Percentiles rank a stretch among this genome's conserved stretches.
Evolutionary conservation across 805 yeast genomes (phyloP).

Genomic region (Wickerhamomyces canadensis): DNA sequence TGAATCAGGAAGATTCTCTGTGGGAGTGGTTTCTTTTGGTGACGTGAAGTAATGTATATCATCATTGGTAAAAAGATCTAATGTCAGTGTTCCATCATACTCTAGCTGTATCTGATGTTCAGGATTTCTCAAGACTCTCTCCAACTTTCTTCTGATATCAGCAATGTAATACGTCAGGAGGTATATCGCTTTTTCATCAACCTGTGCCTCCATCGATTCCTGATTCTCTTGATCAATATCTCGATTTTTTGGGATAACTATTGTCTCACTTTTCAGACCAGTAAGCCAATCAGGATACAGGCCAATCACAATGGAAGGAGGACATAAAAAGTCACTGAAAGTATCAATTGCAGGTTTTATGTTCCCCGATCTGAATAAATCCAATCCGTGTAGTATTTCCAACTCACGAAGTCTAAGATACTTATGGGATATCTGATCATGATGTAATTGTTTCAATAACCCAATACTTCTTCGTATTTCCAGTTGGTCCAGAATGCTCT

Average conservation of each 20-base stretch:
- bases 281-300: slow-evolving; percentile 37
- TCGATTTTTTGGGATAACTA: not conserved
- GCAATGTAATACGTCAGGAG: slow-evolving; percentile 37
- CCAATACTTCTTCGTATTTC: slow-evolving; percentile 27
- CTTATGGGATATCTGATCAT: slow-evolving; percentile 23
- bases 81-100: slow-evolving; percentile 8
- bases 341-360: slow-evolving; percentile 33
- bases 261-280: slow-evolving; percentile 13
- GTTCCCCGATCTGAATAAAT: slow-evolving; percentile 25
- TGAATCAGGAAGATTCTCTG: too few species aligned
- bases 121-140: slow-evolving; percentile 22
- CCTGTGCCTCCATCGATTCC: not conserved
- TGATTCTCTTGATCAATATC: not conserved
- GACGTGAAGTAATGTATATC: not conserved
- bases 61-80: slow-evolving; percentile 6
- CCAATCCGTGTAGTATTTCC: slow-evolving; percentile 34
- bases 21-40: not conserved
- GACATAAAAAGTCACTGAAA: slow-evolving; percentile 52
- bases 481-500: not conserved
- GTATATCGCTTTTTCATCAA: slow-evolving; percentile 18
- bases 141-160: slow-evolving; percentile 42
- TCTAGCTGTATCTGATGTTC: slow-evolving; percentile 5
- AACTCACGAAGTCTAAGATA: slow-evolving; percentile 36
- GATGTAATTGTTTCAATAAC: slow-evolving; percentile 30
- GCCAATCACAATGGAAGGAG: slow-evolving; percentile 47